Evolutionary conservation across 2,329 filamentous ascomycete species (phyloP).

Genomic region (Ophiocordyceps camponoti-floridani): DNA sequence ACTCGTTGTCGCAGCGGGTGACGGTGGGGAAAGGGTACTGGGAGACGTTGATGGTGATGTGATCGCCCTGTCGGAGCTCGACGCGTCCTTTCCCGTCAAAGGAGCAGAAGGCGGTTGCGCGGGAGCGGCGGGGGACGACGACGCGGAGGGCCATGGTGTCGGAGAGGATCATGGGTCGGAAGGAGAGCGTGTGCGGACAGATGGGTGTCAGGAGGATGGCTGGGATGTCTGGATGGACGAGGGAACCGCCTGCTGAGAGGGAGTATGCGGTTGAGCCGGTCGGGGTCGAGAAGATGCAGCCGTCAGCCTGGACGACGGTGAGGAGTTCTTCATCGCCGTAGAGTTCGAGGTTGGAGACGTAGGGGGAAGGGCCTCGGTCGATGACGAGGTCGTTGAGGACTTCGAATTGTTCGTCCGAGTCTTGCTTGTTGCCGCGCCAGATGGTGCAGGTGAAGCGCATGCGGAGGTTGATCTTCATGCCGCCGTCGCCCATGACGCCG

Average conservation of each 20-base stretch:
- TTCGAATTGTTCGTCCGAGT: conserved; percentile 91
- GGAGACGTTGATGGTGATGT: conserved; percentile 88
- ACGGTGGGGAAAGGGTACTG: conserved; percentile 97
- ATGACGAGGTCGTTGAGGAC: conserved; percentile 98
- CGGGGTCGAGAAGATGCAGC: conserved; percentile 93
- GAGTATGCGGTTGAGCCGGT: conserved; percentile 93
- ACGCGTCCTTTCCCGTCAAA: conserved; percentile 96
- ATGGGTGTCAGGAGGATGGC: conserved; percentile 94
- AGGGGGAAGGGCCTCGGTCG: conserved; percentile 87
- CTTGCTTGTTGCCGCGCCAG: conserved; percentile 49
- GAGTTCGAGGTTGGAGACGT: conserved; percentile 90
- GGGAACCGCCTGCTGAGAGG: conserved; percentile 81
- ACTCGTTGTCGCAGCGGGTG: conserved; percentile 74
- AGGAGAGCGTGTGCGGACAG: conserved; percentile 90
- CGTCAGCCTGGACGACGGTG: conserved; percentile 90
- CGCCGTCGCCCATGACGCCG: conserved; percentile 79
- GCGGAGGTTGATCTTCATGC: conserved; percentile 92
- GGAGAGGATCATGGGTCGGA: conserved; percentile 93
- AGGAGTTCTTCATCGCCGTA: conserved; percentile 91
- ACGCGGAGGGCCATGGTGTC: conserved; percentile 88
- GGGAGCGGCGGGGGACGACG: conserved; percentile 65
- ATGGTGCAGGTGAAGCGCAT: conserved; percentile 99
- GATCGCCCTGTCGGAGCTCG: conserved; percentile 82
- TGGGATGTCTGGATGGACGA: conserved; percentile 92
- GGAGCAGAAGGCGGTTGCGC: conserved; percentile 87